Evolutionary conservation across 2,329 filamentous ascomycete species (phyloP).

Genomic region (Aspergillus oerlinghausenensis): DNA sequence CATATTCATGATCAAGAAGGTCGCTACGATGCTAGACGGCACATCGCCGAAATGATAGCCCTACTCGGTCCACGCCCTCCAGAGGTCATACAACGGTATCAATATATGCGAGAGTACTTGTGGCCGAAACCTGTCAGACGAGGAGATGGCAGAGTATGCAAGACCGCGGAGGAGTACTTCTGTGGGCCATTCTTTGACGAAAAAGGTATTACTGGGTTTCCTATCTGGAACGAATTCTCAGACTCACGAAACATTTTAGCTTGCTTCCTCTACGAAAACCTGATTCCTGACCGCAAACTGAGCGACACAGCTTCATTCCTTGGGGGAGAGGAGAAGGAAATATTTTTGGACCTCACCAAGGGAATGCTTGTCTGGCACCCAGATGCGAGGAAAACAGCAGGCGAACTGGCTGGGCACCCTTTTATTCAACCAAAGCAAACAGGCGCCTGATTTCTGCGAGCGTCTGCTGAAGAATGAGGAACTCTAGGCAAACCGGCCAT

Average conservation of each 20-base stretch:
- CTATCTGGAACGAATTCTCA: conserved; percentile 13
- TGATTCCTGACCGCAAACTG: conserved; percentile 29
- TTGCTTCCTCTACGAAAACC: conserved; percentile 27
- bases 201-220: conserved; percentile 20
- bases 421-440: conserved; percentile 26
- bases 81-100: conserved; percentile 33
- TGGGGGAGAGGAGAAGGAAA: conserved; percentile 24
- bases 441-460: conserved; percentile 19
- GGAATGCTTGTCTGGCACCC: conserved; percentile 31
- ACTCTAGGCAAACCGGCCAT: no score
- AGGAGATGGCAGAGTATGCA: conserved; percentile 26
- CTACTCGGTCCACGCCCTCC: conserved; percentile 38
- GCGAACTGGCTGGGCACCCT: conserved; percentile 24
- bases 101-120: conserved; percentile 24
- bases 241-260: conserved; percentile 24
- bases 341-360: conserved; percentile 27
- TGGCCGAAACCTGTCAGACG: conserved; percentile 27
- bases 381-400: conserved; percentile 23
- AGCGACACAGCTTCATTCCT: conserved; percentile 25
- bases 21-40: conserved; percentile 33
- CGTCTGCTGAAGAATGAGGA: conserved; percentile 4
- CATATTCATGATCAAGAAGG: conserved; percentile 31
- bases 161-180: conserved; percentile 33
- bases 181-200: conserved; percentile 35
- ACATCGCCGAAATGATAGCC: conserved; percentile 41